Evolutionary conservation across 2,329 filamentous ascomycete species (phyloP).

Genomic region (Triangularia setosa): DNA sequence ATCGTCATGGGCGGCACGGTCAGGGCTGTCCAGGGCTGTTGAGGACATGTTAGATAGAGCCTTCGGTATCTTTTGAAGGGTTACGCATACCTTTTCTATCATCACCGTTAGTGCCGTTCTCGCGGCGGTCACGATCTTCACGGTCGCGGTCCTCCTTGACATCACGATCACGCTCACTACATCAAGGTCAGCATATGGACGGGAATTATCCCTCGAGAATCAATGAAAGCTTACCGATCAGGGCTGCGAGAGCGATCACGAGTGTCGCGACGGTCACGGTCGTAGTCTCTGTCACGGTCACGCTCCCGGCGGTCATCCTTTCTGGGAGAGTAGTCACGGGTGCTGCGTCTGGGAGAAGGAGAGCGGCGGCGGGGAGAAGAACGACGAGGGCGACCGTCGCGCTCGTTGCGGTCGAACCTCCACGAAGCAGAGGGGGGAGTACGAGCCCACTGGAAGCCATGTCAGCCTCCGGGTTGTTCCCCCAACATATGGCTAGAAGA

Average conservation of each 20-base stretch:
- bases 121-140: conserved; percentile 69
- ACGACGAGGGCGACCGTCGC: conserved; percentile 43
- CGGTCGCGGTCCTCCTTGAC: conserved; percentile 56
- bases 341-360: conserved; percentile 72
- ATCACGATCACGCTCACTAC: conserved; percentile 40
- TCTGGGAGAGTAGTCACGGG: conserved; percentile 77
- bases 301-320: conserved; percentile 83
- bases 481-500: not conserved
- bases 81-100: conserved; percentile 74
- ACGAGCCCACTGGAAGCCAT: conserved; percentile 77
- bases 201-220: not conserved
- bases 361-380: conserved; percentile 64
- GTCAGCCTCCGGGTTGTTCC: conserved; percentile 2
- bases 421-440: conserved; percentile 97
- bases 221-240: conserved; percentile 48
- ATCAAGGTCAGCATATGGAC: conserved; percentile 3
- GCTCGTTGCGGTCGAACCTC: conserved; percentile 72
- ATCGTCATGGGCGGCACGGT: conserved; percentile 83
- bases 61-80: conserved; percentile 23
- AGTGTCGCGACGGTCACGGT: conserved; percentile 67
- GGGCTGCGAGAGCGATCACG: conserved; percentile 73
- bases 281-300: conserved; percentile 71
- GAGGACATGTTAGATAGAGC: conserved; percentile 20
- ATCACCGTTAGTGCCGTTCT: conserved; percentile 77
- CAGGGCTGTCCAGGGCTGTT: conserved; percentile 67